Evolutionary conservation across 1,139 yeast species (phyloP), one percentile per base, ranked within the genome.

Genomic region (Kodamaea suecica): DNA sequence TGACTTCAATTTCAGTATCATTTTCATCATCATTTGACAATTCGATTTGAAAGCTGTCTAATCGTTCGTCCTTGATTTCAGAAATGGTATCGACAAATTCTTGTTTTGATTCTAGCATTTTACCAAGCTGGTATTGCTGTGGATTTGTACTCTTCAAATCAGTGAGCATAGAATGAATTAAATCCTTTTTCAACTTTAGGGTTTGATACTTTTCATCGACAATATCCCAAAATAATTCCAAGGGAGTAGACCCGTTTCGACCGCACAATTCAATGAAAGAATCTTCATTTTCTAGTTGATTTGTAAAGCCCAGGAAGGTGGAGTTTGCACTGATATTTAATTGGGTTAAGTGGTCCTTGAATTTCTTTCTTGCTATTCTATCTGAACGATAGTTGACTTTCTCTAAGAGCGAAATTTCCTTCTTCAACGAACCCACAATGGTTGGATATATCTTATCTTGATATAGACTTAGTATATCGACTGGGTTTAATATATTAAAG

Each of bases 141-240:
- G 44, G 14, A n/a, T 45, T 40, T 13, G 32, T 23, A 13, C 45
- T 47, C 27, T 41, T 38, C 33, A 48, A 40, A 12, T 71, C 76
- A 1, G 68, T 56, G 19, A 84, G 42, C 3, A 75, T 57, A 41
- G 73, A 79, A 31, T 73, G 73, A 1, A 80, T 73, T 32, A 80
- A 55, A 37, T 82, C 87, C 37, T 76, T 74, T 49, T 80, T 78
- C 15, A 78, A 75, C 42, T 72, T 73, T 30, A 84, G 52, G 3
- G 68, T 52, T 39, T 80, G 75, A 23, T 71, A 70, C 48, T 78
- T 77, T 36, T 76, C 82, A 47, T 84, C 90, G 2, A 83, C 71
- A 1, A 74, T 53, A 54, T 90, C 96, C 78, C 87, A 76, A 49
- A 84, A 86, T 29, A 86, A 59, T 41, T 88, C 95, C 24, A 83